Evolutionary conservation across 1,284 basidiomycete genomes (phyloP).

Genomic region (Naganishia sp.): DNA sequence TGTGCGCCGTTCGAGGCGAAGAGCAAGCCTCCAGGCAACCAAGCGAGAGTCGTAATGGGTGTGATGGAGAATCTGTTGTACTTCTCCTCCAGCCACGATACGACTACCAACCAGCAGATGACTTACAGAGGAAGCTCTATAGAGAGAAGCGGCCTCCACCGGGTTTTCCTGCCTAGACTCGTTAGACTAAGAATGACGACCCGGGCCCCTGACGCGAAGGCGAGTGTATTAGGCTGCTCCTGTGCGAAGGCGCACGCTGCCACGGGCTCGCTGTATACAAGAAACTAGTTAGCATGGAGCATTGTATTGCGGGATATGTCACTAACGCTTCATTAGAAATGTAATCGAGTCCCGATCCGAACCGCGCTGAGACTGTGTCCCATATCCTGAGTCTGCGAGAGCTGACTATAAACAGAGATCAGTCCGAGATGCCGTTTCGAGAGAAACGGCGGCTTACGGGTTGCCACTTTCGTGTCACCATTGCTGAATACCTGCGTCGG

Average conservation of each 20-base stretch:
- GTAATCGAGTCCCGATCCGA: conserved; percentile 18
- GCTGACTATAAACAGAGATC: too few species aligned
- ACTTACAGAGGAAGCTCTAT: conserved; percentile 12
- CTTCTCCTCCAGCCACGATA: conserved; percentile 73
- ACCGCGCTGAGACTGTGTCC: conserved; percentile 2
- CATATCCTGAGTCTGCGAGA: background rate
- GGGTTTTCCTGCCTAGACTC: conserved; percentile 1
- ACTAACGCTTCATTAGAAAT: conserved; percentile 4
- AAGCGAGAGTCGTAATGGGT: conserved; percentile 55
- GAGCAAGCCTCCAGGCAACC: conserved; percentile 31
- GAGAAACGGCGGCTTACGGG: background rate
- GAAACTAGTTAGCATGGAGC: background rate
- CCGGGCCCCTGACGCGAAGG: background rate
- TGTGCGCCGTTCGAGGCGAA: conserved; percentile 42
- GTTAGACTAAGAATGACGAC: background rate
- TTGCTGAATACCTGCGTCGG: conserved; percentile 1
- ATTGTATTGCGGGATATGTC: background rate
- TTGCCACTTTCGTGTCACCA: conserved; percentile 4
- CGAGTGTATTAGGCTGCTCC: background rate
- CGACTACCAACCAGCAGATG: conserved; percentile 53
- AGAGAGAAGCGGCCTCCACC: background rate
- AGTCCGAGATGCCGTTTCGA: too few species aligned
- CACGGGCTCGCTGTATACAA: background rate
- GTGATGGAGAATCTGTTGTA: conserved; percentile 57
- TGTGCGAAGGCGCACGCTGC: conserved; percentile 8